Percentiles rank a stretch among this genome's conserved stretches.
phyloP scores from a whole-genome alignment of 108 stramenopile species.

The Pseudonitzschia delicatissima region DNA sequence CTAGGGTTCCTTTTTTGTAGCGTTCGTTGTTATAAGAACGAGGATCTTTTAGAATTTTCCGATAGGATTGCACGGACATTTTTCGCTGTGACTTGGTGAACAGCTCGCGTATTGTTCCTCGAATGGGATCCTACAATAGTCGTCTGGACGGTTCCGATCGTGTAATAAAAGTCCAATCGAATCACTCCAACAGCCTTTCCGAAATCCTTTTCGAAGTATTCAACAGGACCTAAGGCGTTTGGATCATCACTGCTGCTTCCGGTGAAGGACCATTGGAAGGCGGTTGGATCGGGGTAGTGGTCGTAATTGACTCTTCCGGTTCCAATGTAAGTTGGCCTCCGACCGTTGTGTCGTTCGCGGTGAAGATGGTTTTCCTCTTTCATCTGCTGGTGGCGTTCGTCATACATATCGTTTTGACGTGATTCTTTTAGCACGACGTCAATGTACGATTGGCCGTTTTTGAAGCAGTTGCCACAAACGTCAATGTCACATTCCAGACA shows the following conservation, averaged over 20 bases:
- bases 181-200: slow-evolving; percentile 21
- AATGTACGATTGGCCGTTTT: slow-evolving; percentile 28
- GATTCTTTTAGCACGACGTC: slow-evolving; percentile 20
- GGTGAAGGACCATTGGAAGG: slow-evolving; percentile 28
- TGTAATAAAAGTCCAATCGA: slow-evolving; percentile 24
- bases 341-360: slow-evolving; percentile 19
- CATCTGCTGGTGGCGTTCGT: neutral
- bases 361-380: neutral
- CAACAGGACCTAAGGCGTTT: neutral
- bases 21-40: slow-evolving; percentile 10
- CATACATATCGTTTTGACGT: slow-evolving; percentile 3
- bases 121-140: slow-evolving; percentile 9
- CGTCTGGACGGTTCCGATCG: slow-evolving; percentile 20
- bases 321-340: slow-evolving; percentile 22
- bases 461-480: slow-evolving; percentile 27
- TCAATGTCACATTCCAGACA: slow-evolving; percentile 30
- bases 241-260: slow-evolving; percentile 14
- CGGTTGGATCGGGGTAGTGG: slow-evolving; percentile 28
- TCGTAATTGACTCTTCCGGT: slow-evolving; percentile 31
- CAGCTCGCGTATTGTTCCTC: slow-evolving; percentile 6
- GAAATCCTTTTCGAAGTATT: slow-evolving; percentile 34
- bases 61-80: slow-evolving; percentile 20
- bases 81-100: slow-evolving; percentile 24
- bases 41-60: slow-evolving; percentile 26
- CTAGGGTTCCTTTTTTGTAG: slow-evolving; percentile 11